Evolutionary conservation across 2,329 filamentous ascomycete genomes (phyloP), one percentile per base, ranked within the genome.

Genomic region (Sclerotinia sclerotiorum): DNA sequence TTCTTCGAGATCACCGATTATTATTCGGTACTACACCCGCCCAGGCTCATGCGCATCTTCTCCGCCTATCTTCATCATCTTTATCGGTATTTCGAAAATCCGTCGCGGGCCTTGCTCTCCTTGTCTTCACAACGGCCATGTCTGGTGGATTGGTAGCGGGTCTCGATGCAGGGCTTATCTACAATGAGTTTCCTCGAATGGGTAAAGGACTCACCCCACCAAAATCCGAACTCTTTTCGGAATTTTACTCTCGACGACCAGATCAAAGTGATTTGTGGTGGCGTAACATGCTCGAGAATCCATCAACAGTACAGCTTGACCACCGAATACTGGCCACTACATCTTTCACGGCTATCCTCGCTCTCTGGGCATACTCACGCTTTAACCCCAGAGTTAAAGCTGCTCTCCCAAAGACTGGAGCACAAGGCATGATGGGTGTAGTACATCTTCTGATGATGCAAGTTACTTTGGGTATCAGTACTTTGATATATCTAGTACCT

Each of bases 131-230:
- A 46, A 99, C 95, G 5, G 93, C 92, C 76, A 92, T 99, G 86
- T 97, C 95, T 5, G 95, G 94, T 66, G 94, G 90, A 6, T 86
- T 99, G 2, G 95, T 99, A 44, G 95, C 95, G 8, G 95, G 95
- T 44, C 88, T 99, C 19, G 95, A 99, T 77, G 95, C 95, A 11
- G 95, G 95, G 11, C 84, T 99, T 68, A 98, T 99, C 80, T 99
- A 99, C 84, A 99, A 99, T 79, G 93, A 99, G 80, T 98, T 99
- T 79, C 95, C 95, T 8, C 92, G 87, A 80, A 99, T 99, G 95
- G 95, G 95, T 11, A 80, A 87, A 4, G 93, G 93, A 15, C 82
- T 97, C 29, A 85, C 92, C 0, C 94, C 94, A 1, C 94, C 94
- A 0, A 87, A 85, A 76, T 84, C 87, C 13, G 94, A 98, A 81